A percentile compares a stretch with the other conserved stretches of the same genome.
Conservation (phyloP, 2,329 filamentous ascomycete species). For the Fusarium floridanum region DNA sequence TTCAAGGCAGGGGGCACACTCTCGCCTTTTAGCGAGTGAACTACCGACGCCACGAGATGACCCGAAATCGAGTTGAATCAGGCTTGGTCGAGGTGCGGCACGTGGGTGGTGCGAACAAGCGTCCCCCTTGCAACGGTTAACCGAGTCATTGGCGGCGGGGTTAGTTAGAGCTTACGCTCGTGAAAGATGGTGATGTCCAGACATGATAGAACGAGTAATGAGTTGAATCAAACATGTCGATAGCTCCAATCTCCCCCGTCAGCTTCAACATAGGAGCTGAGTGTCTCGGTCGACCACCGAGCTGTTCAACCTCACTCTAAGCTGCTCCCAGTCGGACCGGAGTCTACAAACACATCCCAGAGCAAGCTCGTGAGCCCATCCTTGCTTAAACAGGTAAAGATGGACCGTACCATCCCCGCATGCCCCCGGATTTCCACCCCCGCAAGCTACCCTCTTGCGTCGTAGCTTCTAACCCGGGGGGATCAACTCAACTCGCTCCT, state of each 20-base stretch:
- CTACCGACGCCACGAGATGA: neutral
- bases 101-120: neutral
- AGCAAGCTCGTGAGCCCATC: neutral
- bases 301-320: neutral
- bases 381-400: neutral
- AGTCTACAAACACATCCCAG: neutral
- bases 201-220: neutral
- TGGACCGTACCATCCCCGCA: neutral
- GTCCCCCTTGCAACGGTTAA: neutral
- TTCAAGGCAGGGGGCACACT: neutral
- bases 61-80: neutral
- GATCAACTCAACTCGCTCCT: neutral
- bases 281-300: slow-evolving; percentile 1
- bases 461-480: neutral
- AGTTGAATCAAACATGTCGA: neutral
- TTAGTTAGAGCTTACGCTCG: neutral
- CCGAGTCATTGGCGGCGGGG: neutral
- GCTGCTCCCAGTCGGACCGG: neutral
- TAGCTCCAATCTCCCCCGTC: neutral
- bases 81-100: neutral
- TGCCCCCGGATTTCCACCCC: slow-evolving; percentile 11
- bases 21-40: neutral
- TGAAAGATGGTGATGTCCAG: neutral
- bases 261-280: neutral
- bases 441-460: slow-evolving; percentile 1